Conservation (phyloP, 108 stramenopile species). For the Ochromonas danica region DNA sequence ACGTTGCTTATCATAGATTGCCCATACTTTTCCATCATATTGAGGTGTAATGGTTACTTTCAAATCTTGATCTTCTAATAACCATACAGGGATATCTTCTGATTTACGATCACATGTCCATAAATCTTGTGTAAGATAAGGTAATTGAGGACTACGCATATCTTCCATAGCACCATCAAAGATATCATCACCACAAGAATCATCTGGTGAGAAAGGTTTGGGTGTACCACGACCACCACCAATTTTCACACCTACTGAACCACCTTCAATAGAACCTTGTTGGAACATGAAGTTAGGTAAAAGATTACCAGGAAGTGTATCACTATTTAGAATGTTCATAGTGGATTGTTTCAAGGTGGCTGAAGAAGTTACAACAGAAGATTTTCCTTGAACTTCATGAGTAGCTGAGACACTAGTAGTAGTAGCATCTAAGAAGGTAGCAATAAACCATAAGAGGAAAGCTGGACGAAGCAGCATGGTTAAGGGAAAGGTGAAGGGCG, state of each 20-base stretch:
- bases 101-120: slow-evolving; percentile 35
- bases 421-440: too few species aligned
- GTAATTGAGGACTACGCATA: slow-evolving; percentile 32
- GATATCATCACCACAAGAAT: slow-evolving; percentile 36
- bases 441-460: too few species aligned
- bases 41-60: slow-evolving; percentile 37
- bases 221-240: slow-evolving; percentile 30
- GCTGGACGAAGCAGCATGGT: too few species aligned
- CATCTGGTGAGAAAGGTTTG: slow-evolving; percentile 32
- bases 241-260: slow-evolving; percentile 33
- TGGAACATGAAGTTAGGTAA: slow-evolving; percentile 35
- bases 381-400: too few species aligned
- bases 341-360: too few species aligned
- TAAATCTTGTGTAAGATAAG: slow-evolving; percentile 33
- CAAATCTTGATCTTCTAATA: neutral
- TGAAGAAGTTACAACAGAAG: too few species aligned
- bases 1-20: slow-evolving; percentile 34
- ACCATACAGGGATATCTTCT: slow-evolving; percentile 22
- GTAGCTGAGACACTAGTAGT: too few species aligned
- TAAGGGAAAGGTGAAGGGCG: too few species aligned
- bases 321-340: slow-evolving; percentile 31
- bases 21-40: slow-evolving; percentile 33
- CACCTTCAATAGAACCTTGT: slow-evolving; percentile 39
- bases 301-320: slow-evolving; percentile 28
- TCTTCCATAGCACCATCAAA: slow-evolving; percentile 37